Conservation (phyloP, 108 stramenopile genomes). For the Hondaea fermentalgiana region DNA sequence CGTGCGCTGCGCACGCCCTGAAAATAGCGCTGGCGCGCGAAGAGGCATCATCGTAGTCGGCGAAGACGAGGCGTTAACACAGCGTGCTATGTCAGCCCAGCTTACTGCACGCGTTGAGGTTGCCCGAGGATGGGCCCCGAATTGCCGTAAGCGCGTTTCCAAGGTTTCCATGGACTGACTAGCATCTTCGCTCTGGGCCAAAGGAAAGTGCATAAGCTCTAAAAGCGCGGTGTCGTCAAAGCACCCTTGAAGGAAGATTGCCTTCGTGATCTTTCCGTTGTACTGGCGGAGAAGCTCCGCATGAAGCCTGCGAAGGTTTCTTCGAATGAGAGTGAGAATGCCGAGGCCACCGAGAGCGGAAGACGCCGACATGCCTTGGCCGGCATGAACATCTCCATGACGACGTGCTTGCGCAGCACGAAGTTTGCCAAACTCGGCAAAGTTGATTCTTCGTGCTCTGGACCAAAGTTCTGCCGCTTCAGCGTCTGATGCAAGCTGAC, state of each 20-base stretch:
- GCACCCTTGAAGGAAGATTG: neutral
- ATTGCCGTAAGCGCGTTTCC: neutral
- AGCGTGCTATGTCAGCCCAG: neutral
- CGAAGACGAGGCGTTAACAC: neutral
- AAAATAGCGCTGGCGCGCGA: neutral
- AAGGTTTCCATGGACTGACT: neutral
- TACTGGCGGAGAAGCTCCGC: neutral
- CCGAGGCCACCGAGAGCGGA: neutral
- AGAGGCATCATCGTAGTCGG: neutral
- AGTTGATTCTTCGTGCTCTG: neutral
- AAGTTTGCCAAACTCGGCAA: neutral
- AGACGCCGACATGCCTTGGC: neutral
- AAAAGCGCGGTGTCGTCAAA: neutral
- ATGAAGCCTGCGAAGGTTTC: neutral
- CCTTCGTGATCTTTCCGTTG: neutral
- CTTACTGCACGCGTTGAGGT: neutral
- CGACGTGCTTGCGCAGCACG: neutral
- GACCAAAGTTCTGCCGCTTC: neutral
- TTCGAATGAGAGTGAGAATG: neutral
- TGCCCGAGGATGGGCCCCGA: neutral
- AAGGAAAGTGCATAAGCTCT: neutral
- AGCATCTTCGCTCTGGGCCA: neutral
- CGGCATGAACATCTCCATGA: neutral
- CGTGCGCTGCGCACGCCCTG: neutral
- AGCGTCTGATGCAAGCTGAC: neutral